These are phyloP conservation scores for Salix koriyanagi DNA, from an alignment of 345 rosid species.

Conservation along the genomic window DNA sequence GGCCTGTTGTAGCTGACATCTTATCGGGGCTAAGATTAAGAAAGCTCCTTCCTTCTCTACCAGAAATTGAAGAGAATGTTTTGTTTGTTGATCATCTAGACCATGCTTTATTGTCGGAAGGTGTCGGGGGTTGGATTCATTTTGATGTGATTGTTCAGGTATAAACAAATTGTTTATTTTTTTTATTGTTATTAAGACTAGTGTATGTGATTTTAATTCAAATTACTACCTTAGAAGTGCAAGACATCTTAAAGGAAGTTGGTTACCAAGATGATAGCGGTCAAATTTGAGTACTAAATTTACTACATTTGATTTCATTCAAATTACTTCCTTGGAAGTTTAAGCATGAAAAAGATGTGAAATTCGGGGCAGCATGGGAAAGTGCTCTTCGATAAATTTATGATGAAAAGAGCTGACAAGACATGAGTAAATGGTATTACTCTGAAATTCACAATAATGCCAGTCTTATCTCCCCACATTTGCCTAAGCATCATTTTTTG, in stretches of 20 bases:
- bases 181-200: neutral
- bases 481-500: neutral
- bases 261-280: neutral
- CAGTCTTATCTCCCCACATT: neutral
- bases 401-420: neutral
- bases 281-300: neutral
- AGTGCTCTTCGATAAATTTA: neutral
- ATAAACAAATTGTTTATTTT: slow-evolving; percentile 6
- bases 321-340: no score
- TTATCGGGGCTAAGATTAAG: slow-evolving; percentile 89
- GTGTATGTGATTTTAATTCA: slow-evolving; percentile 6
- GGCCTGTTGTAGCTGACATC: slow-evolving; percentile 91
- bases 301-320: neutral
- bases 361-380: neutral
- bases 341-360: neutral
- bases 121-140: slow-evolving; percentile 49
- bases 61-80: slow-evolving; percentile 38
- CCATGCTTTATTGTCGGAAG: slow-evolving; percentile 71
- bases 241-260: neutral
- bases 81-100: slow-evolving; percentile 79
- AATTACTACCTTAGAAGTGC: neutral
- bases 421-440: neutral
- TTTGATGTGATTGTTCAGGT: slow-evolving; percentile 87
- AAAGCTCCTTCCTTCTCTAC: slow-evolving; percentile 48
- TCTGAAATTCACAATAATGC: neutral